Base-by-base conservation (phyloP, 192 early-diverging fungal genomes). In the Diversispora epigaea region DNA sequence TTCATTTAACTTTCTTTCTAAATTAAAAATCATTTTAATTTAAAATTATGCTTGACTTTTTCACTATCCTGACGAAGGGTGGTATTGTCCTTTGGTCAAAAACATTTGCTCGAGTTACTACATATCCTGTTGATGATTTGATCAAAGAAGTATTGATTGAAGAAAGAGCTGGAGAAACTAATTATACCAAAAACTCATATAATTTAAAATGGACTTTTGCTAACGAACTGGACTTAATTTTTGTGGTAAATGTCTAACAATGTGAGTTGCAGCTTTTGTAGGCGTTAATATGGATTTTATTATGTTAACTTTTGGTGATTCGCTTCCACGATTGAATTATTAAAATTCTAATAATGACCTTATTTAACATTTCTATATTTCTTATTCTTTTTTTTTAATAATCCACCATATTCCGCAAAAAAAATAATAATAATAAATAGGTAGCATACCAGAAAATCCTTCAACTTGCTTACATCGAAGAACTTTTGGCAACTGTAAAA, bases 381-480 rank as follows among this genome's bases (percentile, higher is more conserved):
- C 14, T 0, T 54, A 4, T 17, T 12, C 14, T 1, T 14, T 49
- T 49, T 14, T 49, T 8, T 49, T 49, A 8, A 49, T 14, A 49
- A 17, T 54, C 4, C 10, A 17, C n/a, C 0, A 17, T 17, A 17
- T 12, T 54, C 12, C 2, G 2, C 25, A 32, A 32, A 32, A 32
- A 32, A 32, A 32, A 32, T 1, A 32, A 32, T 32, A 32, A 32
- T 5, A 10, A 17, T 55, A 21, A 73, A 10, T 73, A 91, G 90
- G 91, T 90, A 25, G 94, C 92, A 6, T 95, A 95, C 76, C 92
- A 93, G 71, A 95, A 94, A 82, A 90, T 93, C 1, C 88, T 96
- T 7, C 91, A 92, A 72, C 86, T 97, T 9, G 81, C 91, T 2
- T 95, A 96, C 75, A 85, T 95, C 57, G 92, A 94, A 62, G 93